Evolutionary conservation across 441 rosid genomes (phyloP), one percentile per base, ranked within the genome.

Genomic region (Jatropha multifida): DNA sequence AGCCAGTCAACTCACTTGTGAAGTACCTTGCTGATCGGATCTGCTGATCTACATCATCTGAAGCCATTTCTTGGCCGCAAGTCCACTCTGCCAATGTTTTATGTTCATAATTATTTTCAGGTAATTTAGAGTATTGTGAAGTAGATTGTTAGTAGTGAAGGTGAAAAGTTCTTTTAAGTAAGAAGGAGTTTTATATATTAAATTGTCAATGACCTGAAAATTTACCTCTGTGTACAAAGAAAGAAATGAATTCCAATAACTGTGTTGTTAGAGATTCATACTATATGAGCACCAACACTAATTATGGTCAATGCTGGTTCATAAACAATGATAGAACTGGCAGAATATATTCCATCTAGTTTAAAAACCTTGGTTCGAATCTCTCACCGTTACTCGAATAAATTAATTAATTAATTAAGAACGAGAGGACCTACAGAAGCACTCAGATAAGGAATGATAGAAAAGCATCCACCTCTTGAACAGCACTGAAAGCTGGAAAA

Each of bases 51-150:
- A 1, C 32, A 32, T 32, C 32, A 32, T 32, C 32, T 32, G 32
- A 32, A 32, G 32, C 32, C 32, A 32, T 32, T 32, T 32, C 32
- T 32, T 14, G 81, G 92, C 86, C 55, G 87, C 91, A 88, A 86
- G 89, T 84, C 97, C 94, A 89, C 94, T 91, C 97, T 92, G 94
- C 94, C 97, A 80, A 74, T 78, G 63, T 61, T 41, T 32, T 32
- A 32, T 32, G 32, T 32, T 23, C 0, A 32, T 32, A 32, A 32
- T 32, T 32, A 32, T 32, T 32, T 32, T 32, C 32, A 32, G 32
- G 32, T 32, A 32, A 32, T 32, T 32, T 1, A 32, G 32, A 32
- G 32, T 32, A 2, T 32, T 32, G 32, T 32, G 32, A 32, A 32
- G 32, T 32, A 32, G 2, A 32, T 32, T 32, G 32, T 32, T 32